phyloP scores from a whole-genome alignment of 192 early-diverging fungal species.

The Umbelopsis sp. region DNA sequence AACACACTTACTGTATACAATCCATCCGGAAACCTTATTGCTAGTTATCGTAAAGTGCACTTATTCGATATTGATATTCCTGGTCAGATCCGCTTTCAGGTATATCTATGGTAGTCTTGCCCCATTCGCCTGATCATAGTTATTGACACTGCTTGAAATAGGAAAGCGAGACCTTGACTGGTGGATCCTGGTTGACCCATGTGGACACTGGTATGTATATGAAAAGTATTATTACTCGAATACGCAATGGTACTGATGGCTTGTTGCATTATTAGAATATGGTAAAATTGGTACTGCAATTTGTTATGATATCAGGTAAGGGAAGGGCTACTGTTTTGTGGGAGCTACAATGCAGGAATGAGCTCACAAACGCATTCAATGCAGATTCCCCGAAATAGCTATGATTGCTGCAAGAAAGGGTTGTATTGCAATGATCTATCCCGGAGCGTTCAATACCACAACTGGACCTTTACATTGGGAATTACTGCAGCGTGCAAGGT shows the following conservation, averaged over 20 bases:
- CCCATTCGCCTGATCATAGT: background rate
- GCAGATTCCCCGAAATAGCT: conserved; percentile 90
- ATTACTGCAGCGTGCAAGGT: conserved; percentile 69
- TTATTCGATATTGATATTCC: conserved; percentile 98
- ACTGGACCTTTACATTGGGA: conserved; percentile 98
- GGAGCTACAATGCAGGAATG: too few species aligned
- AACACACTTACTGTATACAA: conserved; percentile 85
- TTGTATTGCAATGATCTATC: conserved; percentile 94
- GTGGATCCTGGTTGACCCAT: conserved; percentile 77
- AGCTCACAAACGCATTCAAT: background rate
- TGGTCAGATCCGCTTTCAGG: conserved; percentile 85
- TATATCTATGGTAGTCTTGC: conserved; percentile 8
- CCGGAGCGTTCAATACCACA: conserved; percentile 94
- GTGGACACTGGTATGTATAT: conserved; percentile 64
- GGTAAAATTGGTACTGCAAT: conserved; percentile 92
- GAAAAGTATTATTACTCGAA: background rate
- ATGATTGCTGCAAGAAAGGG: conserved; percentile 89
- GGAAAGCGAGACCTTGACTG: conserved; percentile 81
- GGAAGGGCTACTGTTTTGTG: too few species aligned
- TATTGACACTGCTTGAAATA: background rate
- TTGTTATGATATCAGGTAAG: conserved; percentile 89
- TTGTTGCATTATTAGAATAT: conserved; percentile 46
- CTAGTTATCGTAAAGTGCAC: conserved; percentile 81
- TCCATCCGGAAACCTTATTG: conserved; percentile 63
- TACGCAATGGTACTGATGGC: background rate